phyloP scores from a whole-genome alignment of 1,284 basidiomycete genomes.

The Boletus hoseneyae region DNA sequence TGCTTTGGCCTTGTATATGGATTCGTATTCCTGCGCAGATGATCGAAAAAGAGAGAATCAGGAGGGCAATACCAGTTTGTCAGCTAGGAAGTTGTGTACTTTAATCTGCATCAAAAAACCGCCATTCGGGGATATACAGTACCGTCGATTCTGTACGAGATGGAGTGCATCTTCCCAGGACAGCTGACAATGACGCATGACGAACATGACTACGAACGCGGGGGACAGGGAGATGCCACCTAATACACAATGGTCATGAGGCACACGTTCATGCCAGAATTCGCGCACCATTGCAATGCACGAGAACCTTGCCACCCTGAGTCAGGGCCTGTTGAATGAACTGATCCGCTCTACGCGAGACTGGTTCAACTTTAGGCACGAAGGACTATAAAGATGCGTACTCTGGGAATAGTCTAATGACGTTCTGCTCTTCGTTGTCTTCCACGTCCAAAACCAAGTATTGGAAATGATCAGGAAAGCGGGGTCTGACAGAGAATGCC shows the following conservation, averaged over 20 bases:
- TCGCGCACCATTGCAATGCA: conserved; percentile 83
- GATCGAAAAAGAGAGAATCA: conserved; percentile 3
- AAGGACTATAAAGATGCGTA: conserved; percentile 35
- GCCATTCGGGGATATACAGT: conserved; percentile 86
- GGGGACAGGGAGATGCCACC: conserved; percentile 87
- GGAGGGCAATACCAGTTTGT: not conserved
- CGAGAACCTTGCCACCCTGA: conserved; percentile 74
- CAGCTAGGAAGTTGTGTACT: conserved; percentile 39
- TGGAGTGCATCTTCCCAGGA: conserved; percentile 83
- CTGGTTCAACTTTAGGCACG: not conserved
- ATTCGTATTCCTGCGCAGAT: conserved; percentile 74
- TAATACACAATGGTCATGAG: conserved; percentile 28
- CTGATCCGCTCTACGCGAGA: conserved; percentile 54
- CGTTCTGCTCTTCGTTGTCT: conserved; percentile 88
- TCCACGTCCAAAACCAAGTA: conserved; percentile 86
- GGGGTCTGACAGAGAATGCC: conserved; percentile 81
- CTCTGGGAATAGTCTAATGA: conserved; percentile 80
- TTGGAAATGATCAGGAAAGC: conserved; percentile 76
- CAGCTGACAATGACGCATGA: conserved; percentile 80
- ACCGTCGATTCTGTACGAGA: conserved; percentile 84
- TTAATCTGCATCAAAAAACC: conserved; percentile 87
- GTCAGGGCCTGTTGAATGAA: conserved; percentile 78
- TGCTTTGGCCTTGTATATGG: conserved; percentile 77
- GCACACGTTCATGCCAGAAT: not conserved
- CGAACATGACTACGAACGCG: conserved; percentile 88